phyloP scores from a whole-genome alignment of 768 basidiomycete species.

The Kwoniella dejecticola region DNA sequence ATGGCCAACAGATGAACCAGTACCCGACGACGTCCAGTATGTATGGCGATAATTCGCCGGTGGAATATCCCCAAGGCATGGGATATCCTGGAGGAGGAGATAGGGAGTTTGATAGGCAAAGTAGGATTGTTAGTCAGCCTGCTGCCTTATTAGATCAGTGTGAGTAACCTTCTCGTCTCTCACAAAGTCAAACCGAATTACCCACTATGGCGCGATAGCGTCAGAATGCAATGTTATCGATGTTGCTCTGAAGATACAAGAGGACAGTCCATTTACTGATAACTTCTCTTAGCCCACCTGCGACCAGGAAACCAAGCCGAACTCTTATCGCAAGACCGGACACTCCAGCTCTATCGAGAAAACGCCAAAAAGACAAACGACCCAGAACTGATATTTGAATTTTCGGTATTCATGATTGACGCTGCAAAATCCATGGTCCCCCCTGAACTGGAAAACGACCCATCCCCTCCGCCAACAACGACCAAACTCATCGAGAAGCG shows the following conservation, averaged over 20 bases:
- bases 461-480: constrained; percentile 15
- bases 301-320: constrained; percentile 90
- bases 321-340: constrained; percentile 90
- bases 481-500: constrained; percentile 43
- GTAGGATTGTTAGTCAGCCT: constrained; percentile 41
- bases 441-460: constrained; percentile 55
- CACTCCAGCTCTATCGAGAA: constrained; percentile 92
- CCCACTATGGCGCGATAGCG: too few relatives aligned
- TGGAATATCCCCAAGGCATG: constrained; percentile 20
- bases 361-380: constrained; percentile 99
- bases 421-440: constrained; percentile 83
- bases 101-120: constrained; percentile 21
- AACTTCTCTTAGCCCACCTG: constrained; percentile 64
- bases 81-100: constrained; percentile 22
- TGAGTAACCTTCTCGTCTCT: constrained; percentile 28
- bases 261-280: neutral
- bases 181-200: too few relatives aligned
- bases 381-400: constrained; percentile 95
- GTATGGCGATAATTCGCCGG: constrained; percentile 27
- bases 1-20: constrained; percentile 6
- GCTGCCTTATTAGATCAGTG: constrained; percentile 53
- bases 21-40: constrained; percentile 8
- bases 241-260: too few relatives aligned
- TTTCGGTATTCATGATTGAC: constrained; percentile 98
- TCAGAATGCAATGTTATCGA: too few relatives aligned